Evolutionary conservation across 164 flowering plant genomes (phyloP).

Genomic region (Echeveria elegans): DNA sequence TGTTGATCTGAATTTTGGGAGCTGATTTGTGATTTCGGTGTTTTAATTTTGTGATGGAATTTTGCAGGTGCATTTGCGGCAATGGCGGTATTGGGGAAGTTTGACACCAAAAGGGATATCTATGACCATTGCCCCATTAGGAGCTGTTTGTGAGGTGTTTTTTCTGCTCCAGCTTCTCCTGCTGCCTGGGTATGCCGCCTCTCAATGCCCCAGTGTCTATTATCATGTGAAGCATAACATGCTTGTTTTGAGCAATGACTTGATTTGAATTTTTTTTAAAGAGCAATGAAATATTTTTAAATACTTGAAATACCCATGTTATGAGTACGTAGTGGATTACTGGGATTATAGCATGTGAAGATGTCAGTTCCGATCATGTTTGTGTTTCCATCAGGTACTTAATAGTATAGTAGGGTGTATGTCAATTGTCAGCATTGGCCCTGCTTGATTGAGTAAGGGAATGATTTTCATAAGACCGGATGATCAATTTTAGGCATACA

Average conservation of each 20-base stretch:
- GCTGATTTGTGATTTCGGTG: no score
- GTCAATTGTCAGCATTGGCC: neutral
- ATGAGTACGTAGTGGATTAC: neutral
- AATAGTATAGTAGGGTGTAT: neutral
- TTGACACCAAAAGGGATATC: slow-evolving; percentile 69
- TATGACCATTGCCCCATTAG: slow-evolving; percentile 77
- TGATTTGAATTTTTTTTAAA: no score
- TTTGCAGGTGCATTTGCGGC: slow-evolving; percentile 81
- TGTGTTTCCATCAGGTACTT: neutral
- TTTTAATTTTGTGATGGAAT: neutral
- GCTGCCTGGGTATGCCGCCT: slow-evolving; percentile 60
- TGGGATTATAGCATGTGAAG: neutral
- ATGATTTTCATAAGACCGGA: neutral
- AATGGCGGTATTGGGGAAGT: slow-evolving; percentile 78
- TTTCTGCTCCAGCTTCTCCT: slow-evolving; percentile 73
- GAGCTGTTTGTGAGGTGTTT: slow-evolving; percentile 86
- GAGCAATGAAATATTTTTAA: no score
- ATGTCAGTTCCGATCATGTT: neutral
- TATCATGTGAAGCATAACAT: no score
- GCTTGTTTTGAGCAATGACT: no score
- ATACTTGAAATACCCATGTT: no score
- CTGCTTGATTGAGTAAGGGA: neutral
- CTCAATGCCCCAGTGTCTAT: no score
- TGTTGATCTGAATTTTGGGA: no score
- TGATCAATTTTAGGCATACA: no score